Conservation (phyloP, 306 rosid species). For the Morella rubra region DNA sequence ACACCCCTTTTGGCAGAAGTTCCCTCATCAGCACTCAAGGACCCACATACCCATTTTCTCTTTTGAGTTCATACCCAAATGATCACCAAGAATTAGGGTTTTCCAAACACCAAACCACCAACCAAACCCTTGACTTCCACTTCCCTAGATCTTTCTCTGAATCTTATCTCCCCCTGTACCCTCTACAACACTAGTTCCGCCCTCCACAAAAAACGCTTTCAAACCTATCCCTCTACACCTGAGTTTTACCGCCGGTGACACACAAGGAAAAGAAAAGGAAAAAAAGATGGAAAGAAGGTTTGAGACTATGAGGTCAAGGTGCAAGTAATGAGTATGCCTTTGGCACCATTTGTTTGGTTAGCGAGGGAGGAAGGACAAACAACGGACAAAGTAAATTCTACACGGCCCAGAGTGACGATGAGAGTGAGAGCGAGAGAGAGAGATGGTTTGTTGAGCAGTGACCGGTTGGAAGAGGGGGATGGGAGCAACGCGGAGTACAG, state of each 20-base stretch:
- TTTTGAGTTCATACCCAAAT: background rate
- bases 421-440: background rate
- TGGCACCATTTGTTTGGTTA: background rate
- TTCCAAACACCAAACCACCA: background rate
- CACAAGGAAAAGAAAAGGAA: background rate
- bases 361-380: background rate
- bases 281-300: background rate
- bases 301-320: background rate
- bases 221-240: background rate
- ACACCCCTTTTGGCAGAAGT: too few relatives aligned
- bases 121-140: background rate
- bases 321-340: background rate
- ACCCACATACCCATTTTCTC: slow-evolving; percentile 1
- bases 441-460: background rate
- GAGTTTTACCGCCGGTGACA: background rate
- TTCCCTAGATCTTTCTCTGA: background rate
- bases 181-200: background rate
- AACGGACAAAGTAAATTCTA: background rate
- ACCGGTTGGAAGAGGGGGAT: background rate
- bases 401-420: too few relatives aligned
- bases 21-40: background rate
- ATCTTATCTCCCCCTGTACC: background rate
- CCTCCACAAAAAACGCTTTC: background rate
- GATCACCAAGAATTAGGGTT: slow-evolving; percentile 9
- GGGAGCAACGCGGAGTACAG: background rate